Evolutionary conservation across 1,284 basidiomycete genomes (phyloP).

Genomic region (Amylostereum chailletii): DNA sequence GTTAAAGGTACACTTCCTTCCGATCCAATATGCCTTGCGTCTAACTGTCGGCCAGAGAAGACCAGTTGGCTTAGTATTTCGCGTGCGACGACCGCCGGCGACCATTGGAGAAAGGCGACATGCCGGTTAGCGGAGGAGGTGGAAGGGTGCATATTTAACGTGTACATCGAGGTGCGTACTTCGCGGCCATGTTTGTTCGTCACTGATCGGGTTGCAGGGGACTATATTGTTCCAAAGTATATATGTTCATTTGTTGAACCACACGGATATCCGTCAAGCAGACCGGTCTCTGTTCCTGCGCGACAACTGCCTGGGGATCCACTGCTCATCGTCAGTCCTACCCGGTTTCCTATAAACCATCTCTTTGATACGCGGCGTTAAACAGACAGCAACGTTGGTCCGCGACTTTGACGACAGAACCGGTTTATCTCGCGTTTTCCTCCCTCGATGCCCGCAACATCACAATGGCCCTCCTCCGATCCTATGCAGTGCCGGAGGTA

Average conservation of each 20-base stretch:
- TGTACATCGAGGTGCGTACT: conserved; percentile 60
- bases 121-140: conserved; percentile 65
- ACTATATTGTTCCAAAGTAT: conserved; percentile 63
- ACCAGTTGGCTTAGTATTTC: conserved; percentile 62
- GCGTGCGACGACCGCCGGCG: conserved; percentile 37
- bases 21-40: conserved; percentile 1
- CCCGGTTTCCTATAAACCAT: conserved; percentile 1
- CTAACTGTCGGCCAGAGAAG: conserved; percentile 40
- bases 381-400: conserved; percentile 54
- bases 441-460: conserved; percentile 51
- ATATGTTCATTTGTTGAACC: conserved; percentile 59
- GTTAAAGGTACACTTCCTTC: conserved; percentile 44
- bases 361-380: background rate
- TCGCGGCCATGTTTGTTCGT: background rate
- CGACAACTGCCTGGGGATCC: conserved; percentile 64
- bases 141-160: conserved; percentile 53
- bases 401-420: conserved; percentile 45
- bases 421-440: conserved; percentile 61
- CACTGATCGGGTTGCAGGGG: conserved; percentile 35
- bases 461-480: conserved; percentile 68
- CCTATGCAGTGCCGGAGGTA: conserved; percentile 69
- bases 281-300: conserved; percentile 66
- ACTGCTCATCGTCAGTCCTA: conserved; percentile 39
- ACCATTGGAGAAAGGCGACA: conserved; percentile 62
- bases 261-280: conserved; percentile 63